These are phyloP conservation scores for Sorghum bicolor DNA, from an alignment of 176 grass and related monocot genomes.

Conservation along the genomic window Sorghum_bicolor_NCBIv3 NC_012872.2:13709501-13710000, in stretches of 20 bases:
- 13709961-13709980: constrained; percentile 63
- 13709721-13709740: not conserved
- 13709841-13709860: constrained; percentile 33
- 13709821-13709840: constrained; percentile 47
- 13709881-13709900: constrained; percentile 49
- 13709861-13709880: constrained; percentile 46
- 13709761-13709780: too few species aligned
- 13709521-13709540: constrained; percentile 1
- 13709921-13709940: constrained; percentile 39
- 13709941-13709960: constrained; percentile 59
- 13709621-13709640: constrained; percentile 36
- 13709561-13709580: constrained; percentile 46
- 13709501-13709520: constrained; percentile 26
- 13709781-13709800: too few species aligned
- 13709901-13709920: constrained; percentile 64
- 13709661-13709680: constrained; percentile 55
- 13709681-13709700: constrained; percentile 76
- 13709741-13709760: too few species aligned
- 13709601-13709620: constrained; percentile 40
- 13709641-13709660: constrained; percentile 42
- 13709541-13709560: not conserved
- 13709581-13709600: constrained; percentile 34
- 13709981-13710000: constrained; percentile 41
- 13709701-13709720: constrained; percentile 19
- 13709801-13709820: constrained; percentile 53